Base-by-base conservation (phyloP, 2,329 filamentous ascomycete genomes). In the Sporothrix pallida region DNA sequence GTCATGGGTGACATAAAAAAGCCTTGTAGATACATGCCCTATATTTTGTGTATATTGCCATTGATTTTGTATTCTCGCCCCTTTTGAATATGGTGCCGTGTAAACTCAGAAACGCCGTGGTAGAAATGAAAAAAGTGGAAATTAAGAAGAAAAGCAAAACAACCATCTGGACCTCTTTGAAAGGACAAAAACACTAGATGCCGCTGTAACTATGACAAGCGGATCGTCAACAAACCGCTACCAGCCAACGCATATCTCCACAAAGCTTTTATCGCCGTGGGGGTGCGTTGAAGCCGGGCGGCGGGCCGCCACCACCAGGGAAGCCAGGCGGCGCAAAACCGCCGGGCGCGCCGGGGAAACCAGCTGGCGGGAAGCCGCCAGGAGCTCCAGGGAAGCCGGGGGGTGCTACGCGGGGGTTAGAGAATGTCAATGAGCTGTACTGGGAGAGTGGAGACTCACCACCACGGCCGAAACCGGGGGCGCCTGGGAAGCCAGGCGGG, bases 201-300 rank as follows among this genome's bases (percentile, higher is more conserved):
- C 23, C 54, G 44, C 58, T 58, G 52, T 17, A 13, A 54, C 31
- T 10, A 46, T 44, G 20, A 3, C 23, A 37, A 23, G 26, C 50
- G 31, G n/a, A 58, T 20, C 2, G 12, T 12, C 26, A 5, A 26
- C 15, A 6, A 7, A 37, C 7, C 31, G 31, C n/a, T 17, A 46
- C 17, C 26, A 48, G 20, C n/a, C 37, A 44, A 42, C 17, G 6
- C 65, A 63, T 54, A 50, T 9, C 2, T 52, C 65, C 23, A 5
- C n/a, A 15, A 15, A 23, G 15, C 52, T 65, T 42, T 75, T 85
- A 90, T 85, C 87, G 84, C 82, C 88, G 86, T 72, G 90, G 90
- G 74, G 92, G 90, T 75, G 90, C 90, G 83, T 94, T 92, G 84
- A 95, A 95, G 76, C 93, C 92, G 74, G 88, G 85, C 56, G 92